Evolutionary conservation across 164 flowering plant genomes (phyloP).

Genomic region (Tetrastigma voinierianum): DNA sequence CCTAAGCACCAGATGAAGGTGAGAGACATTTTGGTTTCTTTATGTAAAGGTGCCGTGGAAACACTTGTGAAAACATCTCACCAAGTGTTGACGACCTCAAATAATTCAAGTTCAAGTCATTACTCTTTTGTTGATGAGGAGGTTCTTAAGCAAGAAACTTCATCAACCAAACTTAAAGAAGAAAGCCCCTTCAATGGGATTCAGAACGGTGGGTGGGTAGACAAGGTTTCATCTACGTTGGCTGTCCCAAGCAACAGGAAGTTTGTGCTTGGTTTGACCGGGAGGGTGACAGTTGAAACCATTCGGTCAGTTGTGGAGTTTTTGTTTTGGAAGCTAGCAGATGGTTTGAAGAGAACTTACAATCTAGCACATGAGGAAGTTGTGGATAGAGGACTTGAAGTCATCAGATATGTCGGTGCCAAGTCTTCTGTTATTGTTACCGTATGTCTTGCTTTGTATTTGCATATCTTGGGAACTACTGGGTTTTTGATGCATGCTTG

Average conservation of each 20-base stretch:
- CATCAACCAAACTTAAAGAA: slow-evolving; percentile 2
- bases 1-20: slow-evolving; percentile 51
- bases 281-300: slow-evolving; percentile 89
- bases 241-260: slow-evolving; percentile 79
- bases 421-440: slow-evolving; percentile 70
- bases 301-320: slow-evolving; percentile 68
- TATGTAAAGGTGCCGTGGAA: slow-evolving; percentile 68
- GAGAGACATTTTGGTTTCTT: slow-evolving; percentile 44
- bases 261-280: slow-evolving; percentile 87
- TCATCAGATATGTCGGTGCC: slow-evolving; percentile 59
- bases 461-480: slow-evolving; percentile 60
- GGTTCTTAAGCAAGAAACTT: slow-evolving; percentile 15
- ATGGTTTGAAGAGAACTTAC: slow-evolving; percentile 54
- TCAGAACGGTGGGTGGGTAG: slow-evolving; percentile 55
- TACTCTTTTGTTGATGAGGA: slow-evolving; percentile 23
- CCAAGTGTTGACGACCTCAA: slow-evolving; percentile 48
- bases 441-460: slow-evolving; percentile 67
- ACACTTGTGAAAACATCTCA: slow-evolving; percentile 70
- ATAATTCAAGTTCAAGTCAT: slow-evolving; percentile 13
- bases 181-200: slow-evolving; percentile 21
- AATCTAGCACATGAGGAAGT: slow-evolving; percentile 49
- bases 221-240: slow-evolving; percentile 64
- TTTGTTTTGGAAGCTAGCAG: slow-evolving; percentile 49
- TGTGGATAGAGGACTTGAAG: slow-evolving; percentile 59
- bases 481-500: slow-evolving; percentile 48